phyloP scores from a whole-genome alignment of 371 early-diverging fungal species.

The Actinomortierella ambigua region DNA sequence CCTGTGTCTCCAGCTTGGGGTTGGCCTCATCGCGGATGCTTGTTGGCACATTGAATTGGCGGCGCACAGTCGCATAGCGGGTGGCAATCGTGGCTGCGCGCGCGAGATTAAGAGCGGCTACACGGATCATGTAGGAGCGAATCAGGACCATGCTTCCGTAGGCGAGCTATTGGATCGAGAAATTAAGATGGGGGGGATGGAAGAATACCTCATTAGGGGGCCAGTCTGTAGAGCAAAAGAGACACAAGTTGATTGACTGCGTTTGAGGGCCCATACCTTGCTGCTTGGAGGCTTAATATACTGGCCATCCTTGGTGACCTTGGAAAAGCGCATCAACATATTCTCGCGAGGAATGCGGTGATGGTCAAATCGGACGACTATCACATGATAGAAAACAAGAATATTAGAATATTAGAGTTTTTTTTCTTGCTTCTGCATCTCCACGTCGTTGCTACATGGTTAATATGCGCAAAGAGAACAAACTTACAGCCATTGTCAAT shows the following conservation, averaged over 20 bases:
- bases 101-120: constrained; percentile 53
- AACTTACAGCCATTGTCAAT: constrained; percentile 84
- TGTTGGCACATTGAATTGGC: constrained; percentile 58
- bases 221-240: neutral
- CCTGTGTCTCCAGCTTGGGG: constrained; percentile 61
- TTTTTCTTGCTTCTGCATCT: neutral
- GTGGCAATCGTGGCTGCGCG: constrained; percentile 73
- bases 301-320: constrained; percentile 68
- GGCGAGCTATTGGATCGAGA: constrained; percentile 54
- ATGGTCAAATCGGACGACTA: constrained; percentile 69
- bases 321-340: constrained; percentile 81
- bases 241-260: neutral
- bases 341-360: constrained; percentile 78
- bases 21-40: constrained; percentile 41
- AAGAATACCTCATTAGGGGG: neutral
- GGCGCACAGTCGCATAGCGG: constrained; percentile 75
- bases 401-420: neutral
- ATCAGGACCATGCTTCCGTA: constrained; percentile 82
- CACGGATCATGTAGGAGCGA: constrained; percentile 69
- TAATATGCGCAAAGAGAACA: neutral
- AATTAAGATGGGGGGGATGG: too few relatives aligned
- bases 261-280: constrained; percentile 22
- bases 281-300: constrained; percentile 63
- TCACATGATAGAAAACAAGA: neutral
- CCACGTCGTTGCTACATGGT: neutral